Evolutionary conservation across 805 yeast genomes (phyloP).

Genomic region (Candida lessepsii): DNA sequence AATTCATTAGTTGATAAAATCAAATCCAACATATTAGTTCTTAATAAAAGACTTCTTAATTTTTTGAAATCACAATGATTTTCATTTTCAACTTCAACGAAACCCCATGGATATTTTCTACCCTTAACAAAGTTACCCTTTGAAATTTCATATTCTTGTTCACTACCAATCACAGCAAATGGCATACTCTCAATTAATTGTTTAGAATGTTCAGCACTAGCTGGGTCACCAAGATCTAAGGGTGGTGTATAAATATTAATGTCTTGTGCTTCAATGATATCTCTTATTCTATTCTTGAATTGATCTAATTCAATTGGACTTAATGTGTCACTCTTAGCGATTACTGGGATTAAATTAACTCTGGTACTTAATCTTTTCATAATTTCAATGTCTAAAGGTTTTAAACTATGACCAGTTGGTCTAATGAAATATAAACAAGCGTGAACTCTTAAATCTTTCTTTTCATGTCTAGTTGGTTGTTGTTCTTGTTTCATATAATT

Average conservation of each 20-base stretch:
- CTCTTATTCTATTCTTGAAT: slow-evolving; percentile 76
- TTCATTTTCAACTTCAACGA: slow-evolving; percentile 85
- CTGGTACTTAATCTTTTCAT: slow-evolving; percentile 81
- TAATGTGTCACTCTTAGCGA: slow-evolving; percentile 85
- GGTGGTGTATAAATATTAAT: slow-evolving; percentile 85
- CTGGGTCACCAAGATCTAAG: slow-evolving; percentile 69
- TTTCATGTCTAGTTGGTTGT: slow-evolving; percentile 70
- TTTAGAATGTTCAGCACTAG: slow-evolving; percentile 76
- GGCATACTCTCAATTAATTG: slow-evolving; percentile 84
- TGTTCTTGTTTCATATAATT: slow-evolving; percentile 89
- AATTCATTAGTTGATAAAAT: slow-evolving; percentile 75
- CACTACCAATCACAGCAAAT: slow-evolving; percentile 78
- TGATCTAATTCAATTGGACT: slow-evolving; percentile 65
- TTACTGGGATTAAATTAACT: slow-evolving; percentile 85
- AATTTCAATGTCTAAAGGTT: slow-evolving; percentile 83
- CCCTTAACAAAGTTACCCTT: slow-evolving; percentile 71
- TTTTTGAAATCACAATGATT: slow-evolving; percentile 82
- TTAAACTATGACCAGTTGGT: slow-evolving; percentile 86
- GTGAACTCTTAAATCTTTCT: slow-evolving; percentile 84
- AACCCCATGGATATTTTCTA: slow-evolving; percentile 88
- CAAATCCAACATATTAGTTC: slow-evolving; percentile 82
- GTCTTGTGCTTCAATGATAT: slow-evolving; percentile 79
- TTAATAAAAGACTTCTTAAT: slow-evolving; percentile 71
- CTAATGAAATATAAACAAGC: slow-evolving; percentile 87
- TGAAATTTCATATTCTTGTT: slow-evolving; percentile 61